Conservation (phyloP, 257 asterid genomes). For the Marsdenia floribunda region DNA sequence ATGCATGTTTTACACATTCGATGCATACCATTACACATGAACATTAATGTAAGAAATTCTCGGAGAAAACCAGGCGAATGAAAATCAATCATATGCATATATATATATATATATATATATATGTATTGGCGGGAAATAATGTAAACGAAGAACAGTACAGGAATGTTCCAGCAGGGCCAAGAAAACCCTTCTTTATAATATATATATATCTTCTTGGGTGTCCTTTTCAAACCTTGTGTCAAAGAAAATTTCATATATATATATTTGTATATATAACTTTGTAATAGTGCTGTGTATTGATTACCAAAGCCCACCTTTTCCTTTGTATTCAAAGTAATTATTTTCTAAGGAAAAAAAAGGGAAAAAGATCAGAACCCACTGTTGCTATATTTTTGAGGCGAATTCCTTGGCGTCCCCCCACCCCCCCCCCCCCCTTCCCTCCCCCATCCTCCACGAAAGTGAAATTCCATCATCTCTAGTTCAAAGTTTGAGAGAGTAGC, state of each 20-base stretch:
- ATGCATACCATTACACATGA: no score
- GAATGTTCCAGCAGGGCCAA: neutral
- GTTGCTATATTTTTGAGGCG: slow-evolving; percentile 25
- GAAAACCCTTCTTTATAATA: no score
- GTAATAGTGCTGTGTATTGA: slow-evolving; percentile 42
- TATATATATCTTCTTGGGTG: slow-evolving; percentile 14
- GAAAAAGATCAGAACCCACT: slow-evolving; percentile 19
- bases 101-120: no score
- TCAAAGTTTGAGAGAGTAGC: slow-evolving; percentile 29
- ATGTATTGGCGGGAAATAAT: no score
- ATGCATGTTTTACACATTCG: no score
- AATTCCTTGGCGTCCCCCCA: neutral
- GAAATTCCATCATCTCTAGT: slow-evolving; percentile 74
- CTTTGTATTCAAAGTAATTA: slow-evolving; percentile 15
- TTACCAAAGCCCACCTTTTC: slow-evolving; percentile 25
- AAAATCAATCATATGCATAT: no score
- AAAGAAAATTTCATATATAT: slow-evolving; percentile 22
- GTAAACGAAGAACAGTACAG: neutral
- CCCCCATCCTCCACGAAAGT: slow-evolving; percentile 39
- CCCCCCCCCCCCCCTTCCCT: no score
- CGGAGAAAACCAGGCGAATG: neutral
- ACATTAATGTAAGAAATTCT: neutral
- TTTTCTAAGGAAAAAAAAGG: neutral
- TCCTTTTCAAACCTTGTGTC: slow-evolving; percentile 46
- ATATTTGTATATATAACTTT: slow-evolving; percentile 23